phyloP scores from a whole-genome alignment of 2,329 filamentous ascomycete species.

The Neofusicoccum sp. region DNA sequence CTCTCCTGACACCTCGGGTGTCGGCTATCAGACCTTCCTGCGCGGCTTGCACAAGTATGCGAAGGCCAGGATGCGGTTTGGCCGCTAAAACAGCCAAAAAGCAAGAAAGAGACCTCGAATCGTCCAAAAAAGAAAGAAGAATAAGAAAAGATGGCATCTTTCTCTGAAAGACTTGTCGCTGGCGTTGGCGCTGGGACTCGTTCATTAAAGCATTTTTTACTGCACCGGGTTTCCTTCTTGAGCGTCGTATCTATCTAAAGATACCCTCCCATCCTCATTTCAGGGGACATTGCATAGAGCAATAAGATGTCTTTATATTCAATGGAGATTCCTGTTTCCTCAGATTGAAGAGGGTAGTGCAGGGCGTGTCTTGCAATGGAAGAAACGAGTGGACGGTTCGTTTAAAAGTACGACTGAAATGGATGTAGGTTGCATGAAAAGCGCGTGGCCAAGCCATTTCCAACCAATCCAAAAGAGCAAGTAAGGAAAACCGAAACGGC shows the following conservation, averaged over 20 bases:
- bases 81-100: conserved; percentile 44
- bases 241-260: background rate
- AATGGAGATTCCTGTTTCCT: too few species aligned
- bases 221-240: background rate
- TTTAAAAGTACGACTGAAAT: too few species aligned
- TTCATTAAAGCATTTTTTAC: background rate
- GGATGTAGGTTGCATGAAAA: too few species aligned
- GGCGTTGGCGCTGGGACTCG: background rate
- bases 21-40: conserved; percentile 93
- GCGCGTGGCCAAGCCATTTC: too few species aligned
- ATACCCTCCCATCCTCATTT: background rate
- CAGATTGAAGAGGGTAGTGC: too few species aligned
- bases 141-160: background rate
- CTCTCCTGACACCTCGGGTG: conserved; percentile 70
- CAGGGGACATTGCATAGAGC: too few species aligned
- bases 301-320: too few species aligned
- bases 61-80: conserved; percentile 83
- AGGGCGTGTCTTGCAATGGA: too few species aligned
- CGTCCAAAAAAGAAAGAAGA: background rate
- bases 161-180: background rate
- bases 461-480: too few species aligned
- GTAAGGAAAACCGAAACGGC: too few species aligned
- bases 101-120: background rate
- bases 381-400: too few species aligned
- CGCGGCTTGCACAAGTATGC: conserved; percentile 80